Base-by-base conservation (phyloP, 1,284 basidiomycete species). In the Ceratobasidium sp. region DNA sequence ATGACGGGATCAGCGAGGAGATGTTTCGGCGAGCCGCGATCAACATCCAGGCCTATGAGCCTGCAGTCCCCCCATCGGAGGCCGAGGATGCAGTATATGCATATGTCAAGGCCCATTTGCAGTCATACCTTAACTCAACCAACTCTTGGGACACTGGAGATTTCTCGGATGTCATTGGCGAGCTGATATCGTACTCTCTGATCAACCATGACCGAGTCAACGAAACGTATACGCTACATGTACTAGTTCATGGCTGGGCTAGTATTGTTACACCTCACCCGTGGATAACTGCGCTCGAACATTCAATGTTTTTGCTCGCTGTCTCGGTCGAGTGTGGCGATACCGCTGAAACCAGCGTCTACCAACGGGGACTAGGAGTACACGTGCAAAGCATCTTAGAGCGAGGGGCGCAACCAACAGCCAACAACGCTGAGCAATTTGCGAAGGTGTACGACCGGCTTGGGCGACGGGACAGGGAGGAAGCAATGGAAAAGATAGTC, bases 11-110 rank as follows among this genome's bases (percentile, higher is more conserved):
- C 7, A 29, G 16, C 11, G 22, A 39, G 16, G 53, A 56, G 2
- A 61, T 71, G 14, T 61, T 75, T 41, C 27, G n/a, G 14, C 74
- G 65, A 22, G 74, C 74, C 11, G 27, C 65, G 9, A 9, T 3
- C 2, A 31, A 31, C n/a, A 4, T 58, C 3, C 8, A 22, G 3
- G 13, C 3, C 9, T 43, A 58, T 37, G 22, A 24, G 13, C 29
- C 39, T 22, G 7, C 16, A 7, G 4, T 64, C 9, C 53, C 39
- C 13, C 22, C 24, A 9, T 11, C 19, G 4, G 34, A 29, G 5
- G n/a, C 4, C 19, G 64, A 66, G 19, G n/a, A 34, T 16, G 24
- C 1, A 7, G 27, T n/a, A 6, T 27, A 13, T n/a, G 6, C 2
- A 4, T 27, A 19, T 6, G 39, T 58, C 11, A 54, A 43, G 14